phyloP scores from a whole-genome alignment of 495 filamentous ascomycete genomes.

The Trichodelitschia bisporula region DNA sequence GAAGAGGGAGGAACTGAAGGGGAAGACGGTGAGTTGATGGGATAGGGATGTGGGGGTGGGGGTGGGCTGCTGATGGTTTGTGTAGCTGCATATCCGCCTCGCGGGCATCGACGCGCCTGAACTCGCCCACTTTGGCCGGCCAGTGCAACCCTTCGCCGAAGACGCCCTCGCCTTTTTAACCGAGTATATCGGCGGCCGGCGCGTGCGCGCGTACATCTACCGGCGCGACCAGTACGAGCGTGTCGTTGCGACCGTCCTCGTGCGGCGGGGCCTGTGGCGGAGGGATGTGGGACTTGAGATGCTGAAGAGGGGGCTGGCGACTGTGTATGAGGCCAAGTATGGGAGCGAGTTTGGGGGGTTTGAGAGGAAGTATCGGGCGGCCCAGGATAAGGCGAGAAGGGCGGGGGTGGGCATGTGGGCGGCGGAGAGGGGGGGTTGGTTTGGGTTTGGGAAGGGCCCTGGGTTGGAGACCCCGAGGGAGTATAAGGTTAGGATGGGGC shows the following conservation, averaged over 20 bases:
- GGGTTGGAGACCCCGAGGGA: slow-evolving; percentile 57
- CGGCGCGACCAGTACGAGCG: slow-evolving; percentile 78
- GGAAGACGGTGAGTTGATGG: slow-evolving; percentile 35
- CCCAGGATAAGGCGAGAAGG: slow-evolving; percentile 45
- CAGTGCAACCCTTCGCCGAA: slow-evolving; percentile 57
- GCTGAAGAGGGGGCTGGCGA: slow-evolving; percentile 60
- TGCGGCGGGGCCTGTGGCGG: slow-evolving; percentile 31
- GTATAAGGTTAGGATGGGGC: slow-evolving; percentile 49
- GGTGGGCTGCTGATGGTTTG: background rate
- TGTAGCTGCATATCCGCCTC: slow-evolving; percentile 52
- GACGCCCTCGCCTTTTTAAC: slow-evolving; percentile 64
- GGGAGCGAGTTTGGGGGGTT: slow-evolving; percentile 64
- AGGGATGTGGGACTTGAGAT: slow-evolving; percentile 77
- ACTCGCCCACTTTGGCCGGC: slow-evolving; percentile 68
- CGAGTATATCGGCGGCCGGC: slow-evolving; percentile 41
- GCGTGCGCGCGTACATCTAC: slow-evolving; percentile 58
- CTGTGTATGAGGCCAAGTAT: slow-evolving; percentile 73
- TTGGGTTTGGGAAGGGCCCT: slow-evolving; percentile 11
- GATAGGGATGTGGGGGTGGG: background rate
- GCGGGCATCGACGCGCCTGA: slow-evolving; percentile 90
- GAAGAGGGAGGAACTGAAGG: slow-evolving; percentile 38
- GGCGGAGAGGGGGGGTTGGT: slow-evolving; percentile 7
- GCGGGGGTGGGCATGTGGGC: slow-evolving; percentile 57
- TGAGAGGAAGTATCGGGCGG: slow-evolving; percentile 39
- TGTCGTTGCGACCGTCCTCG: slow-evolving; percentile 63